Evolutionary conservation across 139 green algal genomes (phyloP), one percentile per base, ranked within the genome.

Genomic region (Chlorella vulgaris): DNA sequence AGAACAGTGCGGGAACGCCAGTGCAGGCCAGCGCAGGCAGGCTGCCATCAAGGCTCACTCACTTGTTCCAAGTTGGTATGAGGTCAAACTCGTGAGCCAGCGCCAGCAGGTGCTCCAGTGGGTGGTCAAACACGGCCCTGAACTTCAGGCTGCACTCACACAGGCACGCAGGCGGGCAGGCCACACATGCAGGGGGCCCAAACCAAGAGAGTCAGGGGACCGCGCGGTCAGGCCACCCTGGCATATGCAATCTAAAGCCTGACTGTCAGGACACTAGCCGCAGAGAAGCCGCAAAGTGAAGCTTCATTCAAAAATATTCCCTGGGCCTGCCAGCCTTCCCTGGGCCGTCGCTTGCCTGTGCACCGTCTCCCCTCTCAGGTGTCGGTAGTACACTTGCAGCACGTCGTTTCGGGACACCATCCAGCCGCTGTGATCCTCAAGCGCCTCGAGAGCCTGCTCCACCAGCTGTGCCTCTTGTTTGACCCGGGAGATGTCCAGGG

Each of bases 61-160:
- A 81, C 60, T 83, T 87, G 58, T 86, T 86, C 82, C 82, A 86
- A 19, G 65, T 80, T 4, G 69, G 33, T 2, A 87, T 65, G 22
- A 87, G 69, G 47, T 87, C 83, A 22, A 78, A 87, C 80, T 87
- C 83, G 36, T 84, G 77, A 3, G 60, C 51, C 40, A 87, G 29
- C 2, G 76, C 76, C 66, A 87, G 51, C 36, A 87, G 50, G 78
- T 87, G 76, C 47, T 74, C 66, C 47, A 80, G 13, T 18, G 76
- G 39, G 42, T 81, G 77, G 18, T 79, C 38, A 51, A 84, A 61
- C 29, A 74, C 33, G 1, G 67, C 68, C 0, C 36, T 21, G 43
- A 87, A 83, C 67, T 84, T 84, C 47, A 86, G 74, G 40, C 47
- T 79, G 73, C 73, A 29, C n/a, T n/a, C n/a, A n/a, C n/a, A n/a